These are phyloP conservation scores for Articulospora tetracladia DNA, from an alignment of 495 filamentous ascomycete species.

Conservation along the genomic window DNA sequence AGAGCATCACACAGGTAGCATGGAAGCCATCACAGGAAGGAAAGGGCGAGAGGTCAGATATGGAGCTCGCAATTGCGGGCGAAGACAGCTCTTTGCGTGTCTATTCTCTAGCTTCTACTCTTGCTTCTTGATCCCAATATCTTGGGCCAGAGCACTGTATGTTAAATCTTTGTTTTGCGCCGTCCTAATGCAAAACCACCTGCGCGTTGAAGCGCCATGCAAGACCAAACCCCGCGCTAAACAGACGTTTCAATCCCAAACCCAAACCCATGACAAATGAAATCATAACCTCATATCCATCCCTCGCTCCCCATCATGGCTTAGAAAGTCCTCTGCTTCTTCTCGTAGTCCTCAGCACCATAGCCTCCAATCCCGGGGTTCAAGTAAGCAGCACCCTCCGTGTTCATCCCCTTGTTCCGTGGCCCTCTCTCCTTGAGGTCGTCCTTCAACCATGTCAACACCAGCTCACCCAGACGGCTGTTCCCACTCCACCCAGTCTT, in stretches of 20 bases:
- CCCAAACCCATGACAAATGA: not conserved
- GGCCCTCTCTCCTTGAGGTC: slow-evolving; percentile 81
- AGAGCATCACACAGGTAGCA: slow-evolving; percentile 66
- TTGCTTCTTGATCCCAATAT: slow-evolving; percentile 25
- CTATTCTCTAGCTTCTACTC: slow-evolving; percentile 48
- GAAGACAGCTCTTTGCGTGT: slow-evolving; percentile 80
- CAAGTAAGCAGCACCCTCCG: slow-evolving; percentile 69
- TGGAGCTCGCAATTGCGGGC: slow-evolving; percentile 52
- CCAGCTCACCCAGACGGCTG: slow-evolving; percentile 75
- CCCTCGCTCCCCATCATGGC: not conserved
- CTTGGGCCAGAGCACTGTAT: slow-evolving; percentile 13
- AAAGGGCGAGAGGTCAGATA: slow-evolving; percentile 12
- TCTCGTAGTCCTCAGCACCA: slow-evolving; percentile 58
- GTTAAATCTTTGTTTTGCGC: slow-evolving; percentile 23
- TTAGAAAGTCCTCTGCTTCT: not conserved
- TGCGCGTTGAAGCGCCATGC: slow-evolving; percentile 19
- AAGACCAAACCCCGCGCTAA: slow-evolving; percentile 3
- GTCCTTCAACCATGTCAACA: slow-evolving; percentile 79
- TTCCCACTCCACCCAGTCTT: slow-evolving; percentile 51
- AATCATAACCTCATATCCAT: not conserved
- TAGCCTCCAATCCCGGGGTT: slow-evolving; percentile 76
- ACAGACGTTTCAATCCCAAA: not conserved
- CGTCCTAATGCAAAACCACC: slow-evolving; percentile 8
- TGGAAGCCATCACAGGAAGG: slow-evolving; percentile 57
- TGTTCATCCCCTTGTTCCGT: slow-evolving; percentile 52